Percentiles rank a stretch among this genome's conserved stretches.
Evolutionary conservation across 2,329 filamentous ascomycete species (phyloP).

Genomic region (Stagonosporopsis rhizophila): DNA sequence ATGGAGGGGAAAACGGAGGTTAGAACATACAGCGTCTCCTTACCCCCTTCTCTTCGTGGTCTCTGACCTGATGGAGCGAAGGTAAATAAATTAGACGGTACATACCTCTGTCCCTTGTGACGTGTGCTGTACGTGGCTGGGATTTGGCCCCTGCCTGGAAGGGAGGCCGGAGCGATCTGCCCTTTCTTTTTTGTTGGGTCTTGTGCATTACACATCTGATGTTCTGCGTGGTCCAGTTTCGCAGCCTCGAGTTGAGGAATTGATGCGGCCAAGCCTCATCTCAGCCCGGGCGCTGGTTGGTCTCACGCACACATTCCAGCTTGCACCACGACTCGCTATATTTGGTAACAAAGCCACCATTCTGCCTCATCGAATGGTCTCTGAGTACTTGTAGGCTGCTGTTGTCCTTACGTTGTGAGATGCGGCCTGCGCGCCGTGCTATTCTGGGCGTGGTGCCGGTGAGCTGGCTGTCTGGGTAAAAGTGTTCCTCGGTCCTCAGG

Average conservation of each 20-base stretch:
- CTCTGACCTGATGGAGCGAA: constrained; percentile 49
- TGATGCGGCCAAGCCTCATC: background rate
- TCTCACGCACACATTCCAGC: constrained; percentile 15
- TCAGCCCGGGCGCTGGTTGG: background rate
- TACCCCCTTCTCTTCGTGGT: constrained; percentile 63
- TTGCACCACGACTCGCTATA: constrained; percentile 7
- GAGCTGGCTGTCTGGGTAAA: background rate
- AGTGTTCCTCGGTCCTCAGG: background rate
- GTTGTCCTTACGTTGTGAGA: constrained; percentile 1
- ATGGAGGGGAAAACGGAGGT: constrained; percentile 75
- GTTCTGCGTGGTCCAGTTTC: background rate
- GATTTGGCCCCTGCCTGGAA: background rate
- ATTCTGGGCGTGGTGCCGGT: constrained; percentile 5
- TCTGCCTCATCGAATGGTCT: background rate
- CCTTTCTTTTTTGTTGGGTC: background rate
- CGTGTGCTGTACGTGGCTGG: background rate
- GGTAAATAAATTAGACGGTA: constrained; percentile 57
- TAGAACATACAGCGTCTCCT: constrained; percentile 61
- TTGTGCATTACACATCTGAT: too few relatives aligned
- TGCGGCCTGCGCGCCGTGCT: constrained; percentile 8
- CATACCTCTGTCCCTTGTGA: constrained; percentile 37
- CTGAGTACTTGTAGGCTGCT: constrained; percentile 3
- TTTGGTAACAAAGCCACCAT: constrained; percentile 9
- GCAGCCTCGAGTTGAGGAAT: background rate
- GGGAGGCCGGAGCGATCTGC: too few relatives aligned